phyloP scores from a whole-genome alignment of 306 rosid species.

The Datisca glomerata region DNA sequence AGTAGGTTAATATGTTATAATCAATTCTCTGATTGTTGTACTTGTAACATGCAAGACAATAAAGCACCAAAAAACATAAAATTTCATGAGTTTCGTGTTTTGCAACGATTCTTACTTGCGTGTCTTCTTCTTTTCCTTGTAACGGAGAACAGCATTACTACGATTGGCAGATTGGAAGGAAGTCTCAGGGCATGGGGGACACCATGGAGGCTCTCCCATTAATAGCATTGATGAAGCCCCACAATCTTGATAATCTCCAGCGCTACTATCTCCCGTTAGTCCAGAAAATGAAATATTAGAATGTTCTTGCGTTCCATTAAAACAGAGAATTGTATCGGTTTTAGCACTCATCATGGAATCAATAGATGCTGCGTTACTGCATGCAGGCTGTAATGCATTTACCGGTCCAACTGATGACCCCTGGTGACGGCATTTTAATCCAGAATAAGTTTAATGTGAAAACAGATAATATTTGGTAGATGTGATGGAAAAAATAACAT shows the following conservation, averaged over 20 bases:
- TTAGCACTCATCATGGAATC: conserved; percentile 69
- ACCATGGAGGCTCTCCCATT: conserved; percentile 94
- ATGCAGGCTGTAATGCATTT: conserved; percentile 46
- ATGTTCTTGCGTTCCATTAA: conserved; percentile 39
- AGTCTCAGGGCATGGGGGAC: conserved; percentile 59
- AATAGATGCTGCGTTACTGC: conserved; percentile 71
- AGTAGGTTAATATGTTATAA: too few species aligned
- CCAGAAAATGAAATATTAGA: conserved; percentile 82
- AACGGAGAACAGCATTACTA: conserved; percentile 78
- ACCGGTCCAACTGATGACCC: conserved; percentile 41
- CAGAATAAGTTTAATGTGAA: background rate
- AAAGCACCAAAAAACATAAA: too few species aligned
- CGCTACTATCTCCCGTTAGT: conserved; percentile 42
- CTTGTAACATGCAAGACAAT: too few species aligned
- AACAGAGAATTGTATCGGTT: conserved; percentile 65
- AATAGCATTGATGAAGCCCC: conserved; percentile 73
- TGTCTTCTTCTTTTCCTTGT: conserved; percentile 82
- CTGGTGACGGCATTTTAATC: conserved; percentile 27
- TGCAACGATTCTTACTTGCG: conserved; percentile 49
- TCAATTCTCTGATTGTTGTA: too few species aligned
- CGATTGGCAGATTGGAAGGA: conserved; percentile 69
- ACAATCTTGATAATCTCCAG: conserved; percentile 76
- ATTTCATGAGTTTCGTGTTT: too few species aligned
- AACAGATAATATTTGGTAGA: background rate
- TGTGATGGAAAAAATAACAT: too few species aligned